Percentiles rank a stretch among this genome's conserved stretches.
Conservation (phyloP, 2,329 filamentous ascomycete genomes). For the Talaromyces marneffei region DNA sequence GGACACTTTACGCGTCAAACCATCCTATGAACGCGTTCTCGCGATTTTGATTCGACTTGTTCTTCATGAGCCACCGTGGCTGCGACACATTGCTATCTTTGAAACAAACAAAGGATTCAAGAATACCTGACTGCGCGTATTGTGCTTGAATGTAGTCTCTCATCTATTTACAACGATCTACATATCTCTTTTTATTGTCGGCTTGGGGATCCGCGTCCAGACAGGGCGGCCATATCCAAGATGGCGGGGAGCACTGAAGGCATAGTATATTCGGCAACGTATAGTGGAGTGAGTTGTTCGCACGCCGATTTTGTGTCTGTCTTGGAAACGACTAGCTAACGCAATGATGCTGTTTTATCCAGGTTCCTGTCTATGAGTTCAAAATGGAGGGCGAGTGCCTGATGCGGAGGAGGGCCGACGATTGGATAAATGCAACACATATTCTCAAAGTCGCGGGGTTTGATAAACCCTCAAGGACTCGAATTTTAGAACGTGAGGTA, state of each 20-base stretch:
- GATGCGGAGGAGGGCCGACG: constrained; percentile 86
- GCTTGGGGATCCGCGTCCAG: not conserved
- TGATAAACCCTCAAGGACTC: constrained; percentile 90
- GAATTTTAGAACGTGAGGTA: constrained; percentile 92
- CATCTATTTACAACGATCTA: not conserved
- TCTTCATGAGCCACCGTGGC: constrained; percentile 28
- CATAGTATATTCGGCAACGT: constrained; percentile 59
- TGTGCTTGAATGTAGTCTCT: not conserved
- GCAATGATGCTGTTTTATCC: constrained; percentile 7
- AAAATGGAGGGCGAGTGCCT: constrained; percentile 86
- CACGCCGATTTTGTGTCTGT: not conserved
- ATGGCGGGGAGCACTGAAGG: constrained; percentile 33
- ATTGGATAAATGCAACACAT: constrained; percentile 99
- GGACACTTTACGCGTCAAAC: constrained; percentile 37
- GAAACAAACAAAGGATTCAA: constrained; percentile 9
- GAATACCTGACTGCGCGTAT: constrained; percentile 10
- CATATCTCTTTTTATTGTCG: constrained; percentile 1
- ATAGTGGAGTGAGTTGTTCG: constrained; percentile 52
- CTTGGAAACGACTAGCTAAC: constrained; percentile 15
- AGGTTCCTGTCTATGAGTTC: constrained; percentile 94
- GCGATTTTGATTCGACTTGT: constrained; percentile 17
- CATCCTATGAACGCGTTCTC: constrained; percentile 9
- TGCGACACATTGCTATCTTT: constrained; percentile 13
- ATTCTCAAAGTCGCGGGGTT: constrained; percentile 96
- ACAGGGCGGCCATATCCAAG: constrained; percentile 20